A percentile compares a stretch with the other conserved stretches of the same genome.
phyloP scores from a whole-genome alignment of 1,284 basidiomycete genomes.

The Papiliotrema nemorosa region DNA sequence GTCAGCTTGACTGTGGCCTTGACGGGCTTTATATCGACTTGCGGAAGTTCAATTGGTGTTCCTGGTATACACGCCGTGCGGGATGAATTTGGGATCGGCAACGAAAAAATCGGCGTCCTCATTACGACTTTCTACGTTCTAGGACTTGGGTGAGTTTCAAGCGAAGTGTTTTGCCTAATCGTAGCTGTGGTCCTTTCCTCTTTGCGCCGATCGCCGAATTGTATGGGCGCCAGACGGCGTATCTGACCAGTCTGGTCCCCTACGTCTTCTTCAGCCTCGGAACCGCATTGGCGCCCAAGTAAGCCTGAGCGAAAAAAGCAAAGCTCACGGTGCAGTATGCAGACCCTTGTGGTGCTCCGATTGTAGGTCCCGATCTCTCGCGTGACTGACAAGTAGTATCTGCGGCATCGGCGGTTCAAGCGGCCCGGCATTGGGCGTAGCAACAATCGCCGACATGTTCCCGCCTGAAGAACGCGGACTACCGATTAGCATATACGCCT shows the following conservation, averaged over 20 bases:
- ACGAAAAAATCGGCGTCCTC: slow-evolving; percentile 39
- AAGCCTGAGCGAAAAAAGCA: slow-evolving; percentile 9
- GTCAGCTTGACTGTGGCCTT: slow-evolving; percentile 34
- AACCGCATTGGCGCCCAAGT: slow-evolving; percentile 38
- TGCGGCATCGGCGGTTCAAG: slow-evolving; percentile 42
- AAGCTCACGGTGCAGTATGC: slow-evolving; percentile 25
- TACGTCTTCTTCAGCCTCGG: slow-evolving; percentile 46
- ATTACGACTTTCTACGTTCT: slow-evolving; percentile 43
- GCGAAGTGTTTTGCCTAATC: slow-evolving; percentile 9
- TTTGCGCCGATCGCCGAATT: slow-evolving; percentile 52
- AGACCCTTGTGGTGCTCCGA: slow-evolving; percentile 37
- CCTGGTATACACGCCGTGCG: slow-evolving; percentile 36
- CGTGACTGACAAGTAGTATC: slow-evolving; percentile 18
- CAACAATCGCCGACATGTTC: slow-evolving; percentile 47
- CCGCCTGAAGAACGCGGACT: slow-evolving; percentile 38
- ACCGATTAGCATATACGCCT: slow-evolving; percentile 43
- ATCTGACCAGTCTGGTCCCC: slow-evolving; percentile 30
- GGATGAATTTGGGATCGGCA: slow-evolving; percentile 32
- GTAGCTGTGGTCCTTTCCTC: slow-evolving; percentile 49
- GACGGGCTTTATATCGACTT: slow-evolving; percentile 45
- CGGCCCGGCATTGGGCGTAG: slow-evolving; percentile 45
- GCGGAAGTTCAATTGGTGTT: slow-evolving; percentile 42
- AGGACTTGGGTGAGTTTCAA: slow-evolving; percentile 42
- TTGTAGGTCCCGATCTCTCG: slow-evolving; percentile 22
- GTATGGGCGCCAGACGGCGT: slow-evolving; percentile 50